Evolutionary conservation across 345 rosid species (phyloP), one percentile per base, ranked within the genome.

Genomic region (Eucalyptus virginea): DNA sequence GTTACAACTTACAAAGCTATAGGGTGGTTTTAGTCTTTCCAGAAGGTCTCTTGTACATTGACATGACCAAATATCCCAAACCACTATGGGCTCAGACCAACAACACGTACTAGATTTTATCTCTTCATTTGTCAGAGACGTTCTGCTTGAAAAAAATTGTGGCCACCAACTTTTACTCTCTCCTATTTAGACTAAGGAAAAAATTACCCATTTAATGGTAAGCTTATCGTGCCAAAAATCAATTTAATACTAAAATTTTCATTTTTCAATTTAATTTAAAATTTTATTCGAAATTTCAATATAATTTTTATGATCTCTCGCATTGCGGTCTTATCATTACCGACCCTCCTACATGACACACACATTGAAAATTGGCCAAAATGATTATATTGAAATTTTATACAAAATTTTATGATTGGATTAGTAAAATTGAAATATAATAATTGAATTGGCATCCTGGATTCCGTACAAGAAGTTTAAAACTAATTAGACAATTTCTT

Each of bases 321-420:
- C 8, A 72, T 37, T 12, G 8, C 1, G 1, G 13, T 19, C 6
- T 19, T 0, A 21, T 72, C 26, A 34, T 72, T 37, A 1, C 8
- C 13, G 0, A 10, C 12, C 42, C 2, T 69, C 24, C 2, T 17
- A 32, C 2, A 10, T 18, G 4, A 2, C 7, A 69, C 0, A 10
- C 0, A 69, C 0, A 10, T 0, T 5, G 8, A 3, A 37, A 72
- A 72, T 72, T 19, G 2, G 2, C 5, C 8, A 0, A 23, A 72
- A 72, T 37, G 15, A 72, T 0, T 10, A 72, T 37, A 72, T 19
- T 72, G 2, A 0, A 72, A 72, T 72, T 72, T 19, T 34, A 3
- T 24, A 2, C 7, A 34, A 32, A 69, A 3, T 19, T 69, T 30
- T 34, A 69, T 9, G 11, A 32, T 4, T 67, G 5, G 10, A 69